Conservation (phyloP, 2,329 filamentous ascomycete genomes). For the Sodiomyces alkalinus region DNA sequence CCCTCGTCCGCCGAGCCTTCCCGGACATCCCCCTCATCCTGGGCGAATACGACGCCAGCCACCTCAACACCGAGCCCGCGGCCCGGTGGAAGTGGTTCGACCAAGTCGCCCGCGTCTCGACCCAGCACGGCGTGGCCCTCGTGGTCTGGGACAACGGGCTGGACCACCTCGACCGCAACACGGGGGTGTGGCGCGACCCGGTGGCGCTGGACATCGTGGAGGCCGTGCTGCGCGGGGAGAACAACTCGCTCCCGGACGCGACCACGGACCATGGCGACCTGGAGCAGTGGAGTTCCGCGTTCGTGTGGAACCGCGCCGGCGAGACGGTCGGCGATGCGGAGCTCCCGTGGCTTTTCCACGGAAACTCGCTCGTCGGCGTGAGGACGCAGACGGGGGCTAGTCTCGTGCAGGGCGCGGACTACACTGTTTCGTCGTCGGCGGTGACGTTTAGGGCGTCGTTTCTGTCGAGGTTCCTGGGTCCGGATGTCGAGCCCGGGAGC, state of each 20-base stretch:
- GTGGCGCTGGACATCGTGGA: slow-evolving; percentile 30
- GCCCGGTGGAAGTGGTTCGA: slow-evolving; percentile 44
- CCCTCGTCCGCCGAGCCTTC: slow-evolving; percentile 36
- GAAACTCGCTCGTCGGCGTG: slow-evolving; percentile 31
- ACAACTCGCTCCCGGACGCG: slow-evolving; percentile 33
- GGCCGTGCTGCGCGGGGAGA: slow-evolving; percentile 23
- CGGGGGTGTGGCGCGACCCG: slow-evolving; percentile 33
- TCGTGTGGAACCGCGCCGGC: slow-evolving; percentile 36
- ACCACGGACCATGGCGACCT: slow-evolving; percentile 30
- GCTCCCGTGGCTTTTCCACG: slow-evolving; percentile 36
- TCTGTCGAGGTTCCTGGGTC: slow-evolving; percentile 25
- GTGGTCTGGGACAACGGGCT: slow-evolving; percentile 45
- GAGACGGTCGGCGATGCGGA: slow-evolving; percentile 23
- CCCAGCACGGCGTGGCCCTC: slow-evolving; percentile 30
- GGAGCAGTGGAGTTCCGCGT: slow-evolving; percentile 33
- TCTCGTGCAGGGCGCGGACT: slow-evolving; percentile 25
- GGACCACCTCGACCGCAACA: slow-evolving; percentile 36
- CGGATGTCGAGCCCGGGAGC: slow-evolving; percentile 24
- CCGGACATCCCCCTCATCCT: slow-evolving; percentile 38
- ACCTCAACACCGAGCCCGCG: slow-evolving; percentile 33
- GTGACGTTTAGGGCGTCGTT: slow-evolving; percentile 33
- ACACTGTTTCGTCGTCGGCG: slow-evolving; percentile 24
- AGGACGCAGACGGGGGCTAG: slow-evolving; percentile 10
- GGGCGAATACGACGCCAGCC: slow-evolving; percentile 37
- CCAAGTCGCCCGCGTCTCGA: slow-evolving; percentile 31